Evolutionary conservation across 108 stramenopile genomes (phyloP), one percentile per base, ranked within the genome.

Genomic region (Pseudonitzschia delicatissima): DNA sequence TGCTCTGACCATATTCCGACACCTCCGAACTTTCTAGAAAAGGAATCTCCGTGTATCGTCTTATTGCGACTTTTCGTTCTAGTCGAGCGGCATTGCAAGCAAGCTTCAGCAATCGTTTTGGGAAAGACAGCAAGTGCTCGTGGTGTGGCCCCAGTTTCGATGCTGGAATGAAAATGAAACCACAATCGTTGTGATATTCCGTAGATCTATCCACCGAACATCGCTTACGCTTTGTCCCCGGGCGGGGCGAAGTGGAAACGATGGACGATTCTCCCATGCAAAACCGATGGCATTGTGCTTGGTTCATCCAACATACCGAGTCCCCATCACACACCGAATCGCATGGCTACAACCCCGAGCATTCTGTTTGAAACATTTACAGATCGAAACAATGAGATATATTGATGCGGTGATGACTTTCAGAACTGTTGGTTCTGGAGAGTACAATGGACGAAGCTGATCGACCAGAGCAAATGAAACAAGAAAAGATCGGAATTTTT

Each of bases 111-210:
- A 69, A 49, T 40, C 21, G 11, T 39, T 37, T 47, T n/a, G 70
- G 70, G 21, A 77, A 32, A 0, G 73, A 62, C 49, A 77, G 23
- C 5, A 71, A 58, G 49, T 71, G 67, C 27, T 62, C 76, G 5
- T 55, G 11, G 32, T 53, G 8, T 26, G n/a, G 53, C 8, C 28
- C 1, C 7, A 17, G 53, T 39, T 61, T 61, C 42, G 20, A 18
- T 36, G 39, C 34, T 23, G 60, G 26, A 61, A 33, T 36, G 60
- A 61, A 61, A 44, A 40, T 40, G 21, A 61, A 61, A 4, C 60
- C 60, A 23, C 60, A 40, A 5, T 37, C 9, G 2, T 40, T 26
- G 59, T 53, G 23, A 26, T 31, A 26, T 53, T 53, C 29, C 26
- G 18, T 27, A 34, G 7, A 5, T 13, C 13, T 7, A 23, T 48